A percentile compares a stretch with the other conserved stretches of the same genome.
These are phyloP conservation scores for Mercurialis annua DNA, from an alignment of 345 rosid species.

Conservation along the genomic window DNA sequence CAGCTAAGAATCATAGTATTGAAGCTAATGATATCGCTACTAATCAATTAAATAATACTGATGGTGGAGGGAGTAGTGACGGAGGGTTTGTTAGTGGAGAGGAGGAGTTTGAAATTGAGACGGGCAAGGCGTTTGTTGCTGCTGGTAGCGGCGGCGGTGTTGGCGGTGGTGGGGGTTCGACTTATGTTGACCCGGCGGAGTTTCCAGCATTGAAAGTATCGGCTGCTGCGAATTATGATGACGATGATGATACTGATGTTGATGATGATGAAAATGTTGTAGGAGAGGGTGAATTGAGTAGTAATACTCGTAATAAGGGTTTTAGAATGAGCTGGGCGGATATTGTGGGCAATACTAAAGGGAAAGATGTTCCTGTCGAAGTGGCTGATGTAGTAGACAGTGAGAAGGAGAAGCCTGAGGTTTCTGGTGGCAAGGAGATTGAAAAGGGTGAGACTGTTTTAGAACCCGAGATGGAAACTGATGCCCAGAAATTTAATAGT, in stretches of 20 bases:
- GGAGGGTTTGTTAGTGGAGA: constrained; percentile 45
- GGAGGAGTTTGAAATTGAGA: constrained; percentile 44
- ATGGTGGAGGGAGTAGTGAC: constrained; percentile 13
- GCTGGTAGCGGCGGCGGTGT: constrained; percentile 20
- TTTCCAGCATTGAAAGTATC: constrained; percentile 17
- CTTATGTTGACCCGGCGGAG: constrained; percentile 24
- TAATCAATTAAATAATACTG: constrained; percentile 5
- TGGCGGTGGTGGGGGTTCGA: constrained; percentile 5
- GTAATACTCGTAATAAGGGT: constrained; percentile 23
- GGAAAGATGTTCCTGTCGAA: constrained; percentile 27
- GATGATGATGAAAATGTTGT: constrained; percentile 24
- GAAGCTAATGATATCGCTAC: constrained; percentile 21
- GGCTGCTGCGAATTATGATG: constrained; percentile 18
- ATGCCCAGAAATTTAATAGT: constrained; percentile 29
- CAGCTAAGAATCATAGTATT: constrained; percentile 11
- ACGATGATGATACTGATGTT: constrained; percentile 14
- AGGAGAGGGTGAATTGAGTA: constrained; percentile 17
- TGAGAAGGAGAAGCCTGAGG: constrained; percentile 22
- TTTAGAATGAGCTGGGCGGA: constrained; percentile 18
- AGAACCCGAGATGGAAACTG: constrained; percentile 24
- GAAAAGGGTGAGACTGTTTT: constrained; percentile 13
- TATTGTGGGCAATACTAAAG: constrained; percentile 32
- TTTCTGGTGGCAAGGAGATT: constrained; percentile 18
- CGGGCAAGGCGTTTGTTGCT: constrained; percentile 22
- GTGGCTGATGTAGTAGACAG: constrained; percentile 13